Evolutionary conservation across 345 rosid genomes (phyloP).

Genomic region (Trapa bicornis): DNA sequence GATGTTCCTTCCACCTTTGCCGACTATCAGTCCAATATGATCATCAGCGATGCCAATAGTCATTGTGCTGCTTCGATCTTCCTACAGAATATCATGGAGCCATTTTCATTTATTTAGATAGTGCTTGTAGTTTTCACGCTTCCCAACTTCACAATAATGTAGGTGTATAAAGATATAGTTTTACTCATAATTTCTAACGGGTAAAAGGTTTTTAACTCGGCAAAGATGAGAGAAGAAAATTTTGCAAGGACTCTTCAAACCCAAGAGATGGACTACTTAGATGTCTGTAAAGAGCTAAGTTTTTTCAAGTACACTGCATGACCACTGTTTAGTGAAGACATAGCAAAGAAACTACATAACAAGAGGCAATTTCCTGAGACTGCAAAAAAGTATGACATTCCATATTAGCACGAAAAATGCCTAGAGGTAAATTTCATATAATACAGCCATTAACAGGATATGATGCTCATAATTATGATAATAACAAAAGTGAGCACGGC

Average conservation of each 20-base stretch:
- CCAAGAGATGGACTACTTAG: neutral
- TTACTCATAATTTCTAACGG: neutral
- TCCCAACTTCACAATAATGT: neutral
- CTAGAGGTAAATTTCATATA: neutral
- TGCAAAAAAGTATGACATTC: neutral
- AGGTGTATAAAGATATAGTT: neutral
- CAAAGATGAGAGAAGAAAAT: neutral
- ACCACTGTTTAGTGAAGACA: neutral
- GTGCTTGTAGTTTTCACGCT: too few species aligned
- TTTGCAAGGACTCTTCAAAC: neutral
- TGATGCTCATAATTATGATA: neutral
- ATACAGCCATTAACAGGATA: neutral
- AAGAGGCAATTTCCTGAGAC: neutral
- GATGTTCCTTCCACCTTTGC: conserved; percentile 95
- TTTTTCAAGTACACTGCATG: neutral
- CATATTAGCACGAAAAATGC: too few species aligned
- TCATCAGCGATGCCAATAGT: conserved; percentile 87
- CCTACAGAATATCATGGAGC: conserved; percentile 33
- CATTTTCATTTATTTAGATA: neutral
- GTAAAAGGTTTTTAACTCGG: neutral
- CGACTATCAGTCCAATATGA: conserved; percentile 87
- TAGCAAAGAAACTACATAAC: neutral
- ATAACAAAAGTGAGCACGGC: neutral
- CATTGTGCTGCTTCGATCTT: conserved; percentile 53
- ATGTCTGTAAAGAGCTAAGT: neutral